Evolutionary conservation across 2,329 filamentous ascomycete species (phyloP).

Genomic region (Chaetoscypha palmicola): DNA sequence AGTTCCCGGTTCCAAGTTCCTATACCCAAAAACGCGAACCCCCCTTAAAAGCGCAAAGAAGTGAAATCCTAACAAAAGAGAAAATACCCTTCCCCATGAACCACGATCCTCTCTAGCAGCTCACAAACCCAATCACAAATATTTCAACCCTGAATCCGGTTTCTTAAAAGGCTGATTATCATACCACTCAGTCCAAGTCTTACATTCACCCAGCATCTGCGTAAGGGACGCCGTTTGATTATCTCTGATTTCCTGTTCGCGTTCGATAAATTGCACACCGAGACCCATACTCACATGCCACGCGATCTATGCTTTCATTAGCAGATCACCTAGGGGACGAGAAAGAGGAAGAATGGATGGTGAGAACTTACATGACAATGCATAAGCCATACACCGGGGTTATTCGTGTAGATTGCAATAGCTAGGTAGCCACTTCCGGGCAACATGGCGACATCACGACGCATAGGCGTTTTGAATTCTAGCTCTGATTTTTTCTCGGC

Average conservation of each 20-base stretch:
- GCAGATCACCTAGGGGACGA: background rate
- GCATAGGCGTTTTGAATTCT: slow-evolving; percentile 2
- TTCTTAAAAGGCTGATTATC: background rate
- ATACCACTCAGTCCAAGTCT: background rate
- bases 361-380: slow-evolving; percentile 6
- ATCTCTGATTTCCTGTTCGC: background rate
- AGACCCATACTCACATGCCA: slow-evolving; percentile 3
- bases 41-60: background rate
- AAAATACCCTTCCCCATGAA: background rate
- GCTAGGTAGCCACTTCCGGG: slow-evolving; percentile 1
- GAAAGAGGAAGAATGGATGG: background rate
- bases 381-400: slow-evolving; percentile 8
- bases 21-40: no score
- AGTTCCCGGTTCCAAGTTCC: no score
- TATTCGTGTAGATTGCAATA: slow-evolving; percentile 7
- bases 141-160: background rate
- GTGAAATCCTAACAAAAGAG: background rate
- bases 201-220: background rate
- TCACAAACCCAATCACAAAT: background rate
- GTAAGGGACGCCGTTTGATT: background rate
- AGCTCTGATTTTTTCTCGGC: background rate
- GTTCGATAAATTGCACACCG: slow-evolving; percentile 5
- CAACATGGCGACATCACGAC: slow-evolving; percentile 7
- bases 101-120: background rate
- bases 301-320: background rate